A percentile compares a stretch with the other conserved stretches of the same genome.
Conservation (phyloP, 192 early-diverging fungal species). For the Jimgerdemannia lactiflua region DNA sequence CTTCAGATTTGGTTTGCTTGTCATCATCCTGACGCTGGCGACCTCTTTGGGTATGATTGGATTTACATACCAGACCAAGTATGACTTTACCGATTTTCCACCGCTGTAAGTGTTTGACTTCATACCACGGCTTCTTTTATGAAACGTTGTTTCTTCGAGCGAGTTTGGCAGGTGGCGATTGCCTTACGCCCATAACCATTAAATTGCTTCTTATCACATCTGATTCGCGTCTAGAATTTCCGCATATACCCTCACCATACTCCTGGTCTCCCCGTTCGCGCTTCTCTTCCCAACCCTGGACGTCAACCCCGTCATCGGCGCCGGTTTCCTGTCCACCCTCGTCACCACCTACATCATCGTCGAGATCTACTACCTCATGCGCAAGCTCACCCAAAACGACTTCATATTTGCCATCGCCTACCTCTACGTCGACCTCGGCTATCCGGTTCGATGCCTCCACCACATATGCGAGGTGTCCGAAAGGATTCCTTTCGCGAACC, state of each 20-base stretch:
- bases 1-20: not conserved
- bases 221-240: not conserved
- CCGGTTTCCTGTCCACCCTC: slow-evolving; percentile 5
- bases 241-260: not conserved
- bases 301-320: not conserved
- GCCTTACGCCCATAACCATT: not conserved
- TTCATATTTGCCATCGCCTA: slow-evolving; percentile 20
- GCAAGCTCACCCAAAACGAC: slow-evolving; percentile 19
- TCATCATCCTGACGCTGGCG: not conserved
- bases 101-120: not conserved
- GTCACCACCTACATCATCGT: slow-evolving; percentile 21
- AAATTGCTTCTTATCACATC: not conserved
- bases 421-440: slow-evolving; percentile 27
- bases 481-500: not conserved
- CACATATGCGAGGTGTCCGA: slow-evolving; percentile 31
- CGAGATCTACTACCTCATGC: slow-evolving; percentile 26
- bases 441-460: slow-evolving; percentile 32
- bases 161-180: not conserved
- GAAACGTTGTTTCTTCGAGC: too few relatives aligned
- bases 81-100: not conserved
- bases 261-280: not conserved
- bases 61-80: not conserved
- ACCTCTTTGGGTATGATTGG: not conserved
- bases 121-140: not conserved
- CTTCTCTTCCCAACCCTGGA: not conserved